Evolutionary conservation across 1,284 basidiomycete species (phyloP).

Genomic region (Ustilago trichophora): DNA sequence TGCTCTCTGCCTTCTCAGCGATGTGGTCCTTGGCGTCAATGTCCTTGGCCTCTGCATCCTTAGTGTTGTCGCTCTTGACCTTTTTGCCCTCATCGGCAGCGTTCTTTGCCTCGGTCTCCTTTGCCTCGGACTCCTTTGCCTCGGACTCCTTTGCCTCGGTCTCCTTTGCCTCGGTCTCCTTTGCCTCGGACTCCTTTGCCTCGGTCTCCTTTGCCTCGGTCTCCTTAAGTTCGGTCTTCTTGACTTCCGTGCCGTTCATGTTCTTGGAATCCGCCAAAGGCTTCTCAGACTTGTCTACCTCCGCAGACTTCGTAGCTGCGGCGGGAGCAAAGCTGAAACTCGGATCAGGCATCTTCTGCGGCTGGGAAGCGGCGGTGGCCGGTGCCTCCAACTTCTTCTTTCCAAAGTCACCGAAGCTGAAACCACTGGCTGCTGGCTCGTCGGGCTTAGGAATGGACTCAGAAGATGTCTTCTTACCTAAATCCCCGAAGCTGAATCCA

Average conservation of each 20-base stretch:
- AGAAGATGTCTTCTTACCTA: slow-evolving; percentile 11
- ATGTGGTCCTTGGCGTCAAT: not conserved
- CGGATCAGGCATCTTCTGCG: not conserved
- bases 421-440: slow-evolving; percentile 6
- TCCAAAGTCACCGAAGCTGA: slow-evolving; percentile 8
- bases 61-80: not conserved
- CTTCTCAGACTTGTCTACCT: slow-evolving; percentile 1
- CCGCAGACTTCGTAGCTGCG: not conserved
- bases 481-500: slow-evolving; percentile 18
- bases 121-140: too few species aligned
- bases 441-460: not conserved
- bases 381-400: not conserved
- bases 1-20: not conserved
- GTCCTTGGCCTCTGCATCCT: not conserved
- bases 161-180: too few species aligned
- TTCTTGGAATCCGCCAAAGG: not conserved
- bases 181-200: too few species aligned
- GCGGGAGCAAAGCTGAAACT: not conserved
- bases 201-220: too few species aligned
- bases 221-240: too few species aligned
- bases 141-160: too few species aligned
- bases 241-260: not conserved
- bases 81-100: not conserved
- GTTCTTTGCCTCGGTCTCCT: too few species aligned
- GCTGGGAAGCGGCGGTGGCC: not conserved